These are phyloP conservation scores for Solanum chiquidenum DNA, from an alignment of 257 asterid species.

Conservation along the genomic window DNA sequence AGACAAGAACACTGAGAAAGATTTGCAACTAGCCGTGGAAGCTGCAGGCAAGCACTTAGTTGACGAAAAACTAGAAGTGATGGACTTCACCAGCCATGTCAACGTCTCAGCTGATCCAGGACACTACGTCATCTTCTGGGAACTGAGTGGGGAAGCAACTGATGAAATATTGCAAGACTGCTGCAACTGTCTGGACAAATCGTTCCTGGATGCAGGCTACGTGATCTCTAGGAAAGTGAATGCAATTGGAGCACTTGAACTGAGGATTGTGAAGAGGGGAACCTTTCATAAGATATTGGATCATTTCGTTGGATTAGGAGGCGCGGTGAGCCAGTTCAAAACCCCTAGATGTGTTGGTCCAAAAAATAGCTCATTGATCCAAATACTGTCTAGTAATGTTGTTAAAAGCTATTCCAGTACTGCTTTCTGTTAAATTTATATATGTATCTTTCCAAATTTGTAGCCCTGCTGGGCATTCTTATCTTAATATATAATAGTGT, in stretches of 20 bases:
- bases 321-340: slow-evolving; percentile 95
- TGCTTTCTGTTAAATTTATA: slow-evolving; percentile 12
- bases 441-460: background rate
- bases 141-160: slow-evolving; percentile 45
- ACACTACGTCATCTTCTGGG: slow-evolving; percentile 79
- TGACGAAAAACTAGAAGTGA: slow-evolving; percentile 52
- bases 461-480: background rate
- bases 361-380: slow-evolving; percentile 38
- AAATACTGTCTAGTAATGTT: slow-evolving; percentile 43
- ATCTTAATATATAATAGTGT: background rate
- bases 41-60: slow-evolving; percentile 47
- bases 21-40: slow-evolving; percentile 70
- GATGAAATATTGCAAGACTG: slow-evolving; percentile 56
- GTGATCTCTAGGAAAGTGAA: slow-evolving; percentile 51
- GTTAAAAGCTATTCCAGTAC: slow-evolving; percentile 62
- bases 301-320: slow-evolving; percentile 75
- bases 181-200: slow-evolving; percentile 72
- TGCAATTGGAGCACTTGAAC: slow-evolving; percentile 64
- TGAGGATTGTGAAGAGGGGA: slow-evolving; percentile 49
- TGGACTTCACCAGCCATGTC: slow-evolving; percentile 81
- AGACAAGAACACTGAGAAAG: slow-evolving; percentile 94
- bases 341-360: slow-evolving; percentile 84
- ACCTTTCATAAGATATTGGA: slow-evolving; percentile 81
- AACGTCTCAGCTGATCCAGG: slow-evolving; percentile 53
- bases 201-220: slow-evolving; percentile 79